Evolutionary conservation across 306 rosid genomes (phyloP), one percentile per base, ranked within the genome.

Genomic region (Rubus parviflorus): DNA sequence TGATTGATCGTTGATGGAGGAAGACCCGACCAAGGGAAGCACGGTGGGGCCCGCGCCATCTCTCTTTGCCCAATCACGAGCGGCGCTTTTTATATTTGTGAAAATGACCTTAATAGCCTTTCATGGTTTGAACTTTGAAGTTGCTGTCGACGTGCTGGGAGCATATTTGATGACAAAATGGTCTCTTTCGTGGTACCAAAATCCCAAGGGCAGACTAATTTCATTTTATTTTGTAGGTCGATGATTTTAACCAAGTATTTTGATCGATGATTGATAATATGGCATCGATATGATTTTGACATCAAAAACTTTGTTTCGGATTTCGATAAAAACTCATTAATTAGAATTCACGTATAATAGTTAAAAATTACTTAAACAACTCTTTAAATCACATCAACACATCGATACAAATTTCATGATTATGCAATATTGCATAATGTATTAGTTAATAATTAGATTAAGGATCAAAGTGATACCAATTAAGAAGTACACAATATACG

Each of bases 21-120:
- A 19, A 35, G 69, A 70, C 62, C 79, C 16, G 53, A 13, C 40
- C 49, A 77, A 67, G 80, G 17, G 67, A 71, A 81, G 78, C 48
- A 75, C 12, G 11, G 83, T 81, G 92, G 85, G 82, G 30, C 83
- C 82, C 85, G 37, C 74, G 11, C 74, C 72, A 22, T 14, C 72
- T n/a, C n/a, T n/a, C n/a, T n/a, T n/a, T n/a, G 13, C 48, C 61
- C 72, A 46, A 80, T 70, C 38, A 83, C 77, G 63, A 76, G 68
- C 70, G 83, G 84, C 67, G 66, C 46, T 6, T 19, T 56, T n/a
- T 38, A 3, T 68, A 54, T 7, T 4, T 0, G 0, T 1, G 14
- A 22, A 60, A 65, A 64, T 64, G 79, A 56, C 79, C 8, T 20
- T 56, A 72, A 0, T 65, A 67, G 23, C 75, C 75, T 46, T 57